Percentiles rank a stretch among this genome's conserved stretches.
phyloP scores from a whole-genome alignment of 2,329 filamentous ascomycete species.

The Xylariaceae sp. region DNA sequence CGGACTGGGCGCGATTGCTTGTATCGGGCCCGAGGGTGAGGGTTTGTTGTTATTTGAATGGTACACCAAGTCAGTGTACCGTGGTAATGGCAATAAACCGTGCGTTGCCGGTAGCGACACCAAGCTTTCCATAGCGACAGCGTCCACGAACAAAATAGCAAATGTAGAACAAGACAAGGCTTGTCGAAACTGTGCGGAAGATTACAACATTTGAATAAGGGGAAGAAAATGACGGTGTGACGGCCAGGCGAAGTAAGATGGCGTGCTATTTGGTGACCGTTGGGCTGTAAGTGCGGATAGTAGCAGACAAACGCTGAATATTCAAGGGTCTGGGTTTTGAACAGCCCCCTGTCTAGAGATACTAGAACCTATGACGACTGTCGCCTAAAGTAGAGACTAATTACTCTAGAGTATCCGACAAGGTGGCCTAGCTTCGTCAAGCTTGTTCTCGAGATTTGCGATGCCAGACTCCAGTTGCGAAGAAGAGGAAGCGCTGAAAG shows the following conservation, averaged over 20 bases:
- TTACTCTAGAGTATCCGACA: background rate
- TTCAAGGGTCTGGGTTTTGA: constrained; percentile 1
- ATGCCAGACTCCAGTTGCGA: constrained; percentile 33
- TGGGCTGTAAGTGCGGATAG: no score
- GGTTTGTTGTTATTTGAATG: constrained; percentile 16
- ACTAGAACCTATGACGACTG: background rate
- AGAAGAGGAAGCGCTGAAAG: constrained; percentile 42
- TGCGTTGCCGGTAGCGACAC: constrained; percentile 26
- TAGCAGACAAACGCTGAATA: no score
- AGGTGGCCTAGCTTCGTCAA: background rate
- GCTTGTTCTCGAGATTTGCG: constrained; percentile 13
- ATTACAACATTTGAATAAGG: constrained; percentile 35
- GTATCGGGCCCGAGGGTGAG: constrained; percentile 16
- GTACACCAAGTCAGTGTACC: constrained; percentile 6
- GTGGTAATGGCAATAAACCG: constrained; percentile 13
- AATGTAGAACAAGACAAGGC: constrained; percentile 9
- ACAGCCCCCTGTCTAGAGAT: constrained; percentile 19
- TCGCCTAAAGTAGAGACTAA: background rate
- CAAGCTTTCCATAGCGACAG: constrained; percentile 33
- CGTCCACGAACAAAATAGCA: constrained; percentile 15
- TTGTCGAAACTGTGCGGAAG: constrained; percentile 2
- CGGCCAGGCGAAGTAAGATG: constrained; percentile 37
- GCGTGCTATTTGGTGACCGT: constrained; percentile 35
- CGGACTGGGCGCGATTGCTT: background rate
- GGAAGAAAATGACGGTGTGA: constrained; percentile 23